Conservation (phyloP, 31 red algal species). For the Bonnemaisonia californica region DNA sequence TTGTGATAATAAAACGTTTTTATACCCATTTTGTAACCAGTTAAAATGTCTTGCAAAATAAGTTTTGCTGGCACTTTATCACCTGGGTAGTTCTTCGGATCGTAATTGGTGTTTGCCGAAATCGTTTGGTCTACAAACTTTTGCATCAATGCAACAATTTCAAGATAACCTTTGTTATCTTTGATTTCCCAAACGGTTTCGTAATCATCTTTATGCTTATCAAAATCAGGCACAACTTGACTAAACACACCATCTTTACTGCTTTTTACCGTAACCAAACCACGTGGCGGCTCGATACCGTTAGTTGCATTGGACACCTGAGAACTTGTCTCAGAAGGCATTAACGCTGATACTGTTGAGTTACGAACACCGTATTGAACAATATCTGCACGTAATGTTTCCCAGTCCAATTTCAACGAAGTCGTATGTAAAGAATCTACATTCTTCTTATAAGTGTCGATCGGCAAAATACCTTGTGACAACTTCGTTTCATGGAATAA, state of each 20-base stretch:
- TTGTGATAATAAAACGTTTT: slow-evolving; percentile 18
- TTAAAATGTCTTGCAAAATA: slow-evolving; percentile 13
- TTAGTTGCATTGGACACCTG: slow-evolving; percentile 9
- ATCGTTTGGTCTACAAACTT: slow-evolving; percentile 14
- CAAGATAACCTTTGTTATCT: slow-evolving; percentile 2
- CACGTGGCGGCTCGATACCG: slow-evolving; percentile 12
- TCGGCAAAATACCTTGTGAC: slow-evolving; percentile 12
- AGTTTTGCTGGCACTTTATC: slow-evolving; percentile 9
- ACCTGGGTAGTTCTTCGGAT: slow-evolving; percentile 2
- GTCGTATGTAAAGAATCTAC: neutral
- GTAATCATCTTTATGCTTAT: slow-evolving; percentile 2
- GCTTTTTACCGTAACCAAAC: slow-evolving; percentile 10
- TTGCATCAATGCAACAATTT: slow-evolving; percentile 7
- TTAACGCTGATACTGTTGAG: slow-evolving; percentile 9
- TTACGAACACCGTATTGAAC: neutral
- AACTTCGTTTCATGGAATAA: slow-evolving; percentile 15
- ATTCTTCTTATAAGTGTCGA: neutral
- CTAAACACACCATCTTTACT: slow-evolving; percentile 6
- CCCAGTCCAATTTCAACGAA: slow-evolving; percentile 11
- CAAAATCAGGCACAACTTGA: slow-evolving; percentile 1
- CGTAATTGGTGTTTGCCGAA: slow-evolving; percentile 5
- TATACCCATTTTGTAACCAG: neutral
- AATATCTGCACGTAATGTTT: slow-evolving; percentile 5
- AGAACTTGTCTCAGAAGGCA: slow-evolving; percentile 23
- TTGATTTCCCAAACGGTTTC: neutral